Evolutionary conservation across 2,329 filamentous ascomycete species (phyloP), one percentile per base, ranked within the genome.

Genomic region (Periconia sp.): DNA sequence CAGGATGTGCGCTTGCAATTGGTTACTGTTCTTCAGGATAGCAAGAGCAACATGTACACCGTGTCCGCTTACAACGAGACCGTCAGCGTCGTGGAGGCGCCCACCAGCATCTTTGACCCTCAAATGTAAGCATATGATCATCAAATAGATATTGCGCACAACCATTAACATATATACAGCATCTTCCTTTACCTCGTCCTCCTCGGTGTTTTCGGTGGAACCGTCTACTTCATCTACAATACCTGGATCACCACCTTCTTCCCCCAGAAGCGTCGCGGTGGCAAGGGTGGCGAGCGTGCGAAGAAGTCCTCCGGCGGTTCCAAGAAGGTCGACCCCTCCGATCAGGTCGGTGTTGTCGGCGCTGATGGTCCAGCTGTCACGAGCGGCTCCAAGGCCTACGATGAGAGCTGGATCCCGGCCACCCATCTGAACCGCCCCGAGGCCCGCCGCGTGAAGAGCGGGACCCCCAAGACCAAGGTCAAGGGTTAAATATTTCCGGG

Each of bases 131-230:
- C 76, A 52, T 49, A 18, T 40, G 30, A 15, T 43, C 17, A 37
- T 48, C 15, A n/a, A 11, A 35, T 35, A 33, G 43, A 2, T 20
- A 30, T 15, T 8, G 8, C 23, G 48, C 19, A 41, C 14, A 13
- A 40, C 13, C 35, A n/a, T 44, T 47, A 47, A 68, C 50, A 14
- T 41, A 18, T 9, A 43, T 45, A 23, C 59, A 97, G 94, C 73
- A 91, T 97, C 79, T 99, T 99, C 86, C 86, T 99, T 59, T 97
- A 97, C 82, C 82, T 96, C 73, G 87, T 97, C 81, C 89, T 99
- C 65, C 81, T 88, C 50, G 87, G 83, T 57, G 84, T 82, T 59
- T 95, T 96, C 73, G 85, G 78, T 61, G 92, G 89, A 58, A 91
- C 88, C 50, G 85, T 89, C 73, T 97, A 93, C 85, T 96, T 96